Conservation (phyloP, 176 grass and related monocot genomes). For the Musa acuminata region DNA sequence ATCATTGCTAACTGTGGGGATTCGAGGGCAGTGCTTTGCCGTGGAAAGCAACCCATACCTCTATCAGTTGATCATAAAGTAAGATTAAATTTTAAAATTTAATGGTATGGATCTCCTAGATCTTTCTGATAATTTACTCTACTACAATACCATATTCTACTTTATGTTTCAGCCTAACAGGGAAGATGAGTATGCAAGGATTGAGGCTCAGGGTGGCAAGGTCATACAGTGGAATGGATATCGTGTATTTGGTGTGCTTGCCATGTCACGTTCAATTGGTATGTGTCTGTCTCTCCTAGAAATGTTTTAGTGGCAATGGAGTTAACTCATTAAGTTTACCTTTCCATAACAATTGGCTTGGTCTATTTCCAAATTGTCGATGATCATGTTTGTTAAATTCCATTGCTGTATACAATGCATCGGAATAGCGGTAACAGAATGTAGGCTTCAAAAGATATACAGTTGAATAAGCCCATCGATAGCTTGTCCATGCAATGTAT, state of each 20-base stretch:
- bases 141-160: neutral
- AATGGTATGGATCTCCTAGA: neutral
- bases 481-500: neutral
- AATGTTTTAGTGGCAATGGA: neutral
- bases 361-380: neutral
- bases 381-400: neutral
- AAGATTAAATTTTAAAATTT: neutral
- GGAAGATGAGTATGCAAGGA: slow-evolving; percentile 92
- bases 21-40: slow-evolving; percentile 74
- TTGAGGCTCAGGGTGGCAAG: slow-evolving; percentile 77
- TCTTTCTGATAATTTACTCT: no score
- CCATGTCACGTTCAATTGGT: slow-evolving; percentile 99
- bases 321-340: neutral
- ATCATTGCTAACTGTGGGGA: slow-evolving; percentile 84
- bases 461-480: neutral
- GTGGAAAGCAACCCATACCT: slow-evolving; percentile 55
- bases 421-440: neutral
- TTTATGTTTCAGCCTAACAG: slow-evolving; percentile 65
- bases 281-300: slow-evolving; percentile 13
- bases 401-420: neutral
- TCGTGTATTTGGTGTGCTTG: slow-evolving; percentile 93
- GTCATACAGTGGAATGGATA: slow-evolving; percentile 99
- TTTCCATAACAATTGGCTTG: neutral
- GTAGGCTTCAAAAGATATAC: neutral
- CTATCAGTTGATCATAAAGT: slow-evolving; percentile 88